Conservation (phyloP, 345 rosid genomes). For the Pugionium cornutum region DNA sequence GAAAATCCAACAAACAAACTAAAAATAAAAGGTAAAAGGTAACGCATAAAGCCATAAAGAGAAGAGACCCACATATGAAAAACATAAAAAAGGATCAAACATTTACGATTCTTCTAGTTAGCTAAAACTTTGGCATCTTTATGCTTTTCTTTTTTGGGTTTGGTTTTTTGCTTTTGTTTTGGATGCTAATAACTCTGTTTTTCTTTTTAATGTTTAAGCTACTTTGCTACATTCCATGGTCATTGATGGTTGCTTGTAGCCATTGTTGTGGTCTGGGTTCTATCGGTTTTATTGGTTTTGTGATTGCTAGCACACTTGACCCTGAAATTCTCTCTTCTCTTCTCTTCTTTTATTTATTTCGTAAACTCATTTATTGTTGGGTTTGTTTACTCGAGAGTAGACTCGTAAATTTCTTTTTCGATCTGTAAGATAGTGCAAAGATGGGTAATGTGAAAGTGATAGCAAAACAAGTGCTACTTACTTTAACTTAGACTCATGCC, state of each 20-base stretch:
- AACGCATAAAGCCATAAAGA: constrained; percentile 27
- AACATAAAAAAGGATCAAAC: constrained; percentile 34
- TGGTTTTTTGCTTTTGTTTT: constrained; percentile 15
- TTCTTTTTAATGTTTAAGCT: constrained; percentile 17
- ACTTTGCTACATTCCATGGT: constrained; percentile 26
- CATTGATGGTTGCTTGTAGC: constrained; percentile 30
- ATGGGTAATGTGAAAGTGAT: too few relatives aligned
- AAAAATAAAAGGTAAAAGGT: not conserved
- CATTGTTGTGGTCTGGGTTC: constrained; percentile 23
- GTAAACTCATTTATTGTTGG: not conserved
- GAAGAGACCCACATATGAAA: constrained; percentile 25
- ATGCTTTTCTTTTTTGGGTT: constrained; percentile 26
- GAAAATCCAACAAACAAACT: constrained; percentile 4
- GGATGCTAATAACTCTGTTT: constrained; percentile 26
- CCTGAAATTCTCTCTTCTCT: not conserved
- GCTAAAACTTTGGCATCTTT: constrained; percentile 31
- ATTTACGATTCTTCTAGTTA: constrained; percentile 37
- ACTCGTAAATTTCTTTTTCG: constrained; percentile 8
- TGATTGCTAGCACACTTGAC: constrained; percentile 1
- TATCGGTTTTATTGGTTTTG: constrained; percentile 21
- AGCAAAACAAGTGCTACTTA: too few relatives aligned
- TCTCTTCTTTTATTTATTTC: not conserved
- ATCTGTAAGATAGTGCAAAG: too few relatives aligned
- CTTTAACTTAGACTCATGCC: too few relatives aligned
- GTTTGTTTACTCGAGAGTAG: not conserved